Base-by-base conservation (phyloP, 768 basidiomycete species). In the Lyophyllum atratum region DNA sequence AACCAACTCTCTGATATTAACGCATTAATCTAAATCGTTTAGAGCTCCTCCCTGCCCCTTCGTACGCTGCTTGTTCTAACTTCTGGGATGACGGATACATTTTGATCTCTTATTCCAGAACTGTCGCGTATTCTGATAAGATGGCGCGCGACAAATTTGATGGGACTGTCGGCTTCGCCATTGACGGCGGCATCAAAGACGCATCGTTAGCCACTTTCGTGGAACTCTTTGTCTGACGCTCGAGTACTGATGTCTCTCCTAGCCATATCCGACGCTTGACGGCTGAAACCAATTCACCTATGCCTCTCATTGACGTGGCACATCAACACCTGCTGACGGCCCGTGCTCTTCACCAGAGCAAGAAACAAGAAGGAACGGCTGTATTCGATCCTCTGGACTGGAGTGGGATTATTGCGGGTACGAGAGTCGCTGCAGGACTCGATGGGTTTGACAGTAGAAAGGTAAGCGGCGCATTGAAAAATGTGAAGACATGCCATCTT, bases 121-220 rank as follows among this genome's bases (percentile, higher is more conserved):
- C 84, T 54, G 58, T 85, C 48, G 68, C 68, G 10, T 90, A 90
- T 68, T 82, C 83, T 21, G 79, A 84, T 24, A 86, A 86, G 68
- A 90, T 95, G 75, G 74, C 85, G 11, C 74, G 84, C 53, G 86
- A 93, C 71, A 75, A 82, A 31, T 95, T 94, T 66, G 87, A 92
- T 55, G 90, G 85, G 21, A 75, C 80, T 9, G 75, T 73, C 17
- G 94, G 93, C 14, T 95, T 96, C 68, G 75, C 86, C 12, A 83
- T 95, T 48, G 86, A 91, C 45, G 90, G 90, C n/a, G 94, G 92
- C 17, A 85, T 96, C 65, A 93, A 93, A 66, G 93, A 95, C 66
- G 88, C 91, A 0, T 72, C 81, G 80, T 86, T 66, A 44, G 81
- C 75, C 6, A n/a, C 21, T 26, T 47, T 22, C 11, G 26, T 45